Percentiles rank a stretch among this genome's conserved stretches.
Conservation (phyloP, 768 basidiomycete genomes). For the Collybiopsis luxurians region DNA sequence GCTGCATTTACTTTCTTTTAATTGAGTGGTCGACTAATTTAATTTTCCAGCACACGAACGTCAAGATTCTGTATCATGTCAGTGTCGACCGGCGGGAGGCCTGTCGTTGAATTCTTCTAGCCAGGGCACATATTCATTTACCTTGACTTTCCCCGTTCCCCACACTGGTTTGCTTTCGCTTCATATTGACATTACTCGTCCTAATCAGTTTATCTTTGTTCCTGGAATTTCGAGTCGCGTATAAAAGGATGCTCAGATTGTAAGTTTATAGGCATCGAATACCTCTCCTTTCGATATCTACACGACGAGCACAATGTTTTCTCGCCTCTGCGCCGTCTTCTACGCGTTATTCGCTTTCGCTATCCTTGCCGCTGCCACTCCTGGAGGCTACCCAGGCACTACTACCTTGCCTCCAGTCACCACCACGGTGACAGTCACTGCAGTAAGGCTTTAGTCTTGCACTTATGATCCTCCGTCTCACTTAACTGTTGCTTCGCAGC, state of each 20-base stretch:
- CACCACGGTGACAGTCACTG: conserved; percentile 3
- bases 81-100: too few species aligned
- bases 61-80: too few species aligned
- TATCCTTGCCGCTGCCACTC: conserved; percentile 4
- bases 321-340: neutral
- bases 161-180: too few species aligned
- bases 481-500: neutral
- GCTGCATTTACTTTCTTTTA: too few species aligned
- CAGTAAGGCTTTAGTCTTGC: neutral
- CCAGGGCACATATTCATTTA: too few species aligned
- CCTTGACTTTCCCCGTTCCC: too few species aligned
- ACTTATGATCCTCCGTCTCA: neutral
- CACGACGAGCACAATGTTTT: neutral
- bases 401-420: neutral
- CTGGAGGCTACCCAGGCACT: neutral
- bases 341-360: conserved; percentile 2
- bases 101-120: too few species aligned
- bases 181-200: too few species aligned
- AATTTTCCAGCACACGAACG: too few species aligned
- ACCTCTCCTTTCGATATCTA: neutral
- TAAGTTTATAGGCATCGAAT: neutral
- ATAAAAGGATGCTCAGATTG: neutral
- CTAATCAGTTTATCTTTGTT: too few species aligned
- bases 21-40: too few species aligned
- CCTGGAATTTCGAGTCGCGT: neutral